A percentile compares a stretch with the other conserved stretches of the same genome.
Conservation (phyloP, 2,329 filamentous ascomycete genomes). For the Aotearoamyces nothofagi region DNA sequence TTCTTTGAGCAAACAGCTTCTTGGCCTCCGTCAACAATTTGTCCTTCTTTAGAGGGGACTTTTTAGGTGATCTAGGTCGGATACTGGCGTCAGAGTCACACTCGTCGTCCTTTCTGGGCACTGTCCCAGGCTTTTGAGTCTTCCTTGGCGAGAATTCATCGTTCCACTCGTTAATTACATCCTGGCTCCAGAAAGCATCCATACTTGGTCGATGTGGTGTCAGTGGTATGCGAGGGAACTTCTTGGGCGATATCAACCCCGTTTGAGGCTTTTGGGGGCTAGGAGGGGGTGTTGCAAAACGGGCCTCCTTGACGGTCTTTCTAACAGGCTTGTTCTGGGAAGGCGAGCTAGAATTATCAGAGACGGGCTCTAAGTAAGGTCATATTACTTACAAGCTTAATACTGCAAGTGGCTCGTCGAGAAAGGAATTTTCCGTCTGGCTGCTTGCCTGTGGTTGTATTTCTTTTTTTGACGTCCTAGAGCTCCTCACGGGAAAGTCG, state of each 20-base stretch:
- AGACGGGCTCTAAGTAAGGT: too few species aligned
- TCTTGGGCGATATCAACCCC: slow-evolving; percentile 14
- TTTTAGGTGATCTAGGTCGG: slow-evolving; percentile 11
- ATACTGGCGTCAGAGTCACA: not conserved
- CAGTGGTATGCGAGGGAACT: slow-evolving; percentile 28
- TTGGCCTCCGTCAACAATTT: slow-evolving; percentile 26
- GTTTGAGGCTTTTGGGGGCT: slow-evolving; percentile 12
- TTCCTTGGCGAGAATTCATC: slow-evolving; percentile 41
- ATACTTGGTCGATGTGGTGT: slow-evolving; percentile 36
- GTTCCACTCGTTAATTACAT: slow-evolving; percentile 46
- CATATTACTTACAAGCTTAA: too few species aligned
- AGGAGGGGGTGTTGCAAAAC: slow-evolving; percentile 14
- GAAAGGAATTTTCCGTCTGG: too few species aligned
- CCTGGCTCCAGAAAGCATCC: slow-evolving; percentile 45
- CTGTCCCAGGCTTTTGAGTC: slow-evolving; percentile 15
- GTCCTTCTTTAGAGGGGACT: slow-evolving; percentile 20
- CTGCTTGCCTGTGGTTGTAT: too few species aligned
- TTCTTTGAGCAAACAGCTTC: slow-evolving; percentile 46
- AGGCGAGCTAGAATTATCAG: slow-evolving; percentile 4
- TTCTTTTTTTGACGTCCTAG: too few species aligned
- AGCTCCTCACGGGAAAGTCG: too few species aligned
- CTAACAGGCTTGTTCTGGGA: slow-evolving; percentile 7
- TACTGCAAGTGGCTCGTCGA: too few species aligned
- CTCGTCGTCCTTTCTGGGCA: not conserved
- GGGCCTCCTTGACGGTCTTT: slow-evolving; percentile 9